Evolutionary conservation across 345 rosid species (phyloP).

Genomic region (Streptanthus diversifolius): DNA sequence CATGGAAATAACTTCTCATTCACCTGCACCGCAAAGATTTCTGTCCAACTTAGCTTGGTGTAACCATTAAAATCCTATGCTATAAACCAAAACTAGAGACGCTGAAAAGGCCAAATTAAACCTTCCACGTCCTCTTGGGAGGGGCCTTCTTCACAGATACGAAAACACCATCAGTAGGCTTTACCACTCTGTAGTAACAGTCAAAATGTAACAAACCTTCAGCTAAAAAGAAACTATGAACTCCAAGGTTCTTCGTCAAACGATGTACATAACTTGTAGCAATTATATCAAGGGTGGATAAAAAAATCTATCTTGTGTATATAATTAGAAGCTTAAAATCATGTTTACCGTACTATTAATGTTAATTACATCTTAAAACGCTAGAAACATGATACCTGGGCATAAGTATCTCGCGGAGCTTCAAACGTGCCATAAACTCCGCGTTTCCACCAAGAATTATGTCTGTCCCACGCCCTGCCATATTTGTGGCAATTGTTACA

Average conservation of each 20-base stretch:
- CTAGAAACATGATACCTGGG: constrained; percentile 60
- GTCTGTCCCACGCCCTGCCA: constrained; percentile 99
- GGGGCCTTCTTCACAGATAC: constrained; percentile 84
- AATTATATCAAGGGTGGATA: background rate
- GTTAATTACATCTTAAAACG: background rate
- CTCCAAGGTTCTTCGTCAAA: background rate
- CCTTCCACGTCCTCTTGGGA: constrained; percentile 95
- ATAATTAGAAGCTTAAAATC: background rate
- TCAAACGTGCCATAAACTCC: constrained; percentile 96
- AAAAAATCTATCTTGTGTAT: constrained; percentile 11
- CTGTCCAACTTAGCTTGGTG: constrained; percentile 1
- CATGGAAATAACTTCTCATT: constrained; percentile 84
- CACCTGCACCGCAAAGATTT: constrained; percentile 47
- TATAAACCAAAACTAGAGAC: constrained; percentile 11
- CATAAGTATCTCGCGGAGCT: constrained; percentile 96
- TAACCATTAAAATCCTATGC: constrained; percentile 15
- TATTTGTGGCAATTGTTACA: constrained; percentile 96
- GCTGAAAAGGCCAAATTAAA: constrained; percentile 30
- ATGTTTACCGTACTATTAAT: background rate
- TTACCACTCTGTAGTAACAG: constrained; percentile 59
- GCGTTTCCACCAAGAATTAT: constrained; percentile 97
- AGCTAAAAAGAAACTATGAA: constrained; percentile 10
- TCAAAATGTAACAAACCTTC: constrained; percentile 11
- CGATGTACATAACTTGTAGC: background rate
- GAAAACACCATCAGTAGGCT: constrained; percentile 69